Percentiles rank a stretch among this genome's conserved stretches.
These are phyloP conservation scores for Penicillium sp. DNA, from an alignment of 2,329 filamentous ascomycete genomes.

Conservation along the genomic window DNA sequence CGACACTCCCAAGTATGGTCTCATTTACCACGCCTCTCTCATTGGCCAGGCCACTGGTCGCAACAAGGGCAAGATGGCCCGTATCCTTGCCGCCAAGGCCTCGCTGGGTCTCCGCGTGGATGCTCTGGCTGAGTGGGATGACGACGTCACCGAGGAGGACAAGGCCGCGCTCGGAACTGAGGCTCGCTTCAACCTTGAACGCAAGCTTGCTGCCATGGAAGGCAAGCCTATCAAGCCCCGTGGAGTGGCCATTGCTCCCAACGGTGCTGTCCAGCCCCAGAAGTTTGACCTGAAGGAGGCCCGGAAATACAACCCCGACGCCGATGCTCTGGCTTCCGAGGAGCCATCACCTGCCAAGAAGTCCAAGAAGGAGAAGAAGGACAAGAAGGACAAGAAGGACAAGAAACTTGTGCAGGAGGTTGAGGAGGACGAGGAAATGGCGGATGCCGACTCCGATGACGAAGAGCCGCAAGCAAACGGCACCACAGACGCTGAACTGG, in stretches of 20 bases:
- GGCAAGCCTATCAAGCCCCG: slow-evolving; percentile 82
- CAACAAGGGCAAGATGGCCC: slow-evolving; percentile 99
- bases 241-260: slow-evolving; percentile 70
- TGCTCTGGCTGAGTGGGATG: slow-evolving; percentile 75
- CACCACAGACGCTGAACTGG: slow-evolving; percentile 44
- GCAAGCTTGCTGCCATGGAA: slow-evolving; percentile 62
- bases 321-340: slow-evolving; percentile 74
- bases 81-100: slow-evolving; percentile 91
- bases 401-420: slow-evolving; percentile 48
- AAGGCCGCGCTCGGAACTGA: slow-evolving; percentile 74
- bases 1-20: slow-evolving; percentile 96
- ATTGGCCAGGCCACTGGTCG: slow-evolving; percentile 96
- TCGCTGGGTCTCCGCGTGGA: slow-evolving; percentile 92
- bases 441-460: slow-evolving; percentile 38
- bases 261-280: slow-evolving; percentile 61
- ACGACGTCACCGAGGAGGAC: slow-evolving; percentile 82
- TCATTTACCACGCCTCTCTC: slow-evolving; percentile 87
- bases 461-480: slow-evolving; percentile 30
- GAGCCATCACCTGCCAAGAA: slow-evolving; percentile 53
- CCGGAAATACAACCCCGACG: slow-evolving; percentile 90
- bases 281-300: slow-evolving; percentile 86
- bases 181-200: slow-evolving; percentile 49
- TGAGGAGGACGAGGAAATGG: slow-evolving; percentile 45
- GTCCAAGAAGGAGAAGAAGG: slow-evolving; percentile 46
- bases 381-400: slow-evolving; percentile 47